Evolutionary conservation across 1,284 basidiomycete genomes (phyloP), one percentile per base, ranked within the genome.

Genomic region (Cutaneotrichosporon arboriforme): DNA sequence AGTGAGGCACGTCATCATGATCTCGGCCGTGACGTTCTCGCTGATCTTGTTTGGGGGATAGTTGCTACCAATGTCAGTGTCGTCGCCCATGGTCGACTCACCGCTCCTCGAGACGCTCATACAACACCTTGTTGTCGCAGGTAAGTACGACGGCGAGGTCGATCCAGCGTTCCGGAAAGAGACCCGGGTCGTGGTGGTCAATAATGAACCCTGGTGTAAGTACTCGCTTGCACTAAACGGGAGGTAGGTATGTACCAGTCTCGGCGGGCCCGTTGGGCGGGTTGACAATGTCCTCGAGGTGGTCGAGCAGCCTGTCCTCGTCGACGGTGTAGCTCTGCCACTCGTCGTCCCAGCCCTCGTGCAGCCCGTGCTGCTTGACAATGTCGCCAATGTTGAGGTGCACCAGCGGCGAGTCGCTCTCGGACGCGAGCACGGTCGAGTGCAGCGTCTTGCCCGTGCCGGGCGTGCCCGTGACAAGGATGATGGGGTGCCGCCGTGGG

Each of bases 11-110:
- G 92, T 85, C 67, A 90, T 82, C 93, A 98, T 97, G 70, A 99
- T 98, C 76, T 99, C 94, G 9, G 93, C 92, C 64, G 93, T 86
- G 75, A 98, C 94, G 73, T 99, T 99, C 75, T 98, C 96, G 70
- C 93, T 87, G 10, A 98, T 90, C 77, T 99, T 99, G 70, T 90
- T 88, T 43, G 91, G 74, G 1, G 87, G 78, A 69, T 98, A 98
- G 12, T 83, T 83, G 61, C 94, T 97, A 70, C 40, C 2, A n/a
- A n/a, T n/a, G 49, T 49, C 20, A 52, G 57, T 26, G 13, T 5
- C 10, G 26, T 10, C 10, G 10, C 10, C 26, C 5, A 7, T 31
- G 10, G 10, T 31, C 7, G 4, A 77, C 83, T 53, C 57, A 91
- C 94, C 94, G 80, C 70, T 86, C 86, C 74, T 96, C 92, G n/a